Base-by-base conservation (phyloP, 257 asterid genomes). In the Sherardia arvensis region DNA sequence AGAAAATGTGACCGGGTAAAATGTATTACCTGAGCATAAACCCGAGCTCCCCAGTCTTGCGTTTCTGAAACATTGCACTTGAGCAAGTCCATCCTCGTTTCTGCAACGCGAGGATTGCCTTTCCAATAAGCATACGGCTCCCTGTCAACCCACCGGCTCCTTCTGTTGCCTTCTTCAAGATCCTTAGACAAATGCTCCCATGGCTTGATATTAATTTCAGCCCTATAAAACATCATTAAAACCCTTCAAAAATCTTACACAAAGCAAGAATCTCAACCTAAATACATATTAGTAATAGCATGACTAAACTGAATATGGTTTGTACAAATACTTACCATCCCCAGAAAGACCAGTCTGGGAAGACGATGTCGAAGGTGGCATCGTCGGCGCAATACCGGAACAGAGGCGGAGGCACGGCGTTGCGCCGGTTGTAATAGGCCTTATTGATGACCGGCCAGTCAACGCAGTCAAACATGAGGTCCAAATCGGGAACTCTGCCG, bases 41-140 rank as follows among this genome's bases (percentile, higher is more conserved):
- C 71, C 3, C 85, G 98, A 53, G 96, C 95, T 38, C 70, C 74
- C 98, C 98, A 91, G n/a, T 91, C 98, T 17, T 85, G 83, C 56
- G 73, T 65, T 15, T 85, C 87, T 0, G 95, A 78, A 38, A 78
- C 89, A 73, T 91, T 88, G 70, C 98, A 91, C 58, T 72, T 88
- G 67, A 91, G 82, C 60, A 91, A 79, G 69, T 88, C 96, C 85
- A 27, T 77, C 81, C 98, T 83, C 7, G 84, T 81, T 25, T 62
- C 49, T 47, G 86, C 82, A 17, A 81, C 93, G 0, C 1, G 1
- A 0, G 96, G 98, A 70, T 59, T 59, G 47, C 63, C 63, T 32
- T 59, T 59, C 63, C 63, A 59, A 4, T 15, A 59, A 18, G 63
- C 63, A 32, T 59, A 12, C 0, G 63, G 63, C 36, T 59, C 63